phyloP scores from a whole-genome alignment of 164 flowering plant genomes.

The Vitis rotundifolia region DNA sequence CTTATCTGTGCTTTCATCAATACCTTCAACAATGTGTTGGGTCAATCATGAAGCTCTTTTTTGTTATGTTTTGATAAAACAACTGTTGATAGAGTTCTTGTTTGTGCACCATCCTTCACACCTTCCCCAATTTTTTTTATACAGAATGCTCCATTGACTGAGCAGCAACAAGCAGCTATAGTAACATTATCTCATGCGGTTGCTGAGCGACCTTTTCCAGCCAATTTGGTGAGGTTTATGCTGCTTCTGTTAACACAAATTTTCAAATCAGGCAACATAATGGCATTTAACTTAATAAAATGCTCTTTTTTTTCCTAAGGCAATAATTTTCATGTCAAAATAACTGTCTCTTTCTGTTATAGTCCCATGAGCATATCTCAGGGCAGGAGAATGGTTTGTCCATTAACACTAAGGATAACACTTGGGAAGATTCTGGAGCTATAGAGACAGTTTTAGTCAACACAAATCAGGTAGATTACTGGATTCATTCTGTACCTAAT shows the following conservation, averaged over 20 bases:
- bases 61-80: no score
- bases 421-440: constrained; percentile 48
- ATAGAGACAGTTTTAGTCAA: constrained; percentile 70
- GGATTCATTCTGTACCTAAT: background rate
- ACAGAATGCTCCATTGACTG: constrained; percentile 88
- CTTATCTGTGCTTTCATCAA: no score
- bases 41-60: no score
- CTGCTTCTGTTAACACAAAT: background rate
- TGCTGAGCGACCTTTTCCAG: constrained; percentile 85
- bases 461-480: constrained; percentile 71
- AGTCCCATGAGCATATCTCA: constrained; percentile 58
- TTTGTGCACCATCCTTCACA: no score
- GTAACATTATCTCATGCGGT: constrained; percentile 70
- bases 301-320: background rate
- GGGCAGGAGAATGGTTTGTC: constrained; percentile 59
- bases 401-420: constrained; percentile 43
- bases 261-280: background rate
- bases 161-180: constrained; percentile 85
- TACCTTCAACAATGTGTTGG: no score
- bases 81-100: no score
- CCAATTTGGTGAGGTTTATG: constrained; percentile 48
- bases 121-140: background rate
- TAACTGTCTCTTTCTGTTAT: constrained; percentile 6
- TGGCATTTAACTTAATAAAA: background rate
- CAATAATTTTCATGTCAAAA: background rate